These are phyloP conservation scores for Ramaria sp. DNA, from an alignment of 768 basidiomycete genomes.

Conservation along the genomic window DNA sequence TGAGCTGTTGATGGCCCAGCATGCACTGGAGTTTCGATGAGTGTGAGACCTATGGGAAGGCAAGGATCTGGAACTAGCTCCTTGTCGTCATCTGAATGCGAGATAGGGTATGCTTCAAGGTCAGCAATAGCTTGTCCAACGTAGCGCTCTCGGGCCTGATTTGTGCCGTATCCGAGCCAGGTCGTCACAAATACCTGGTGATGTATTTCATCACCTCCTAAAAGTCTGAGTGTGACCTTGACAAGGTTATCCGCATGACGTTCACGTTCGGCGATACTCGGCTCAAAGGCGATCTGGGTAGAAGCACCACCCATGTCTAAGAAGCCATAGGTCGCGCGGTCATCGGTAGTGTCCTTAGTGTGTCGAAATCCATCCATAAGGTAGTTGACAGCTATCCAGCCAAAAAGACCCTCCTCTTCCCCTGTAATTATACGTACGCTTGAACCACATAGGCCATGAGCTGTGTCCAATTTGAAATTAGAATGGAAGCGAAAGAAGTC, in stretches of 20 bases:
- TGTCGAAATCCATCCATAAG: slow-evolving; percentile 87
- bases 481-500: slow-evolving; percentile 64
- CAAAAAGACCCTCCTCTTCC: slow-evolving; percentile 96
- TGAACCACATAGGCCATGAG: slow-evolving; percentile 77
- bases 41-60: slow-evolving; percentile 62
- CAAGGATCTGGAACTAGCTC: slow-evolving; percentile 74
- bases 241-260: slow-evolving; percentile 46
- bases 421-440: slow-evolving; percentile 92
- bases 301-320: slow-evolving; percentile 99
- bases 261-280: slow-evolving; percentile 42
- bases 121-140: slow-evolving; percentile 54
- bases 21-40: slow-evolving; percentile 47
- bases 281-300: slow-evolving; percentile 97
- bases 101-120: slow-evolving; percentile 33
- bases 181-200: slow-evolving; percentile 97
- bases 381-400: slow-evolving; percentile 99
- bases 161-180: slow-evolving; percentile 97
- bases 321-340: slow-evolving; percentile 88
- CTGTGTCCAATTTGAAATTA: slow-evolving; percentile 63
- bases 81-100: slow-evolving; percentile 11
- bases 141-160: slow-evolving; percentile 92
- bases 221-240: slow-evolving; percentile 68
- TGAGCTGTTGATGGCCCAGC: slow-evolving; percentile 28
- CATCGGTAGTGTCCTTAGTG: slow-evolving; percentile 29
- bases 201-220: slow-evolving; percentile 77